These are phyloP conservation scores for Eimeria sp. DNA, from an alignment of 169 alveolate genomes.

Conservation along the genomic window DNA sequence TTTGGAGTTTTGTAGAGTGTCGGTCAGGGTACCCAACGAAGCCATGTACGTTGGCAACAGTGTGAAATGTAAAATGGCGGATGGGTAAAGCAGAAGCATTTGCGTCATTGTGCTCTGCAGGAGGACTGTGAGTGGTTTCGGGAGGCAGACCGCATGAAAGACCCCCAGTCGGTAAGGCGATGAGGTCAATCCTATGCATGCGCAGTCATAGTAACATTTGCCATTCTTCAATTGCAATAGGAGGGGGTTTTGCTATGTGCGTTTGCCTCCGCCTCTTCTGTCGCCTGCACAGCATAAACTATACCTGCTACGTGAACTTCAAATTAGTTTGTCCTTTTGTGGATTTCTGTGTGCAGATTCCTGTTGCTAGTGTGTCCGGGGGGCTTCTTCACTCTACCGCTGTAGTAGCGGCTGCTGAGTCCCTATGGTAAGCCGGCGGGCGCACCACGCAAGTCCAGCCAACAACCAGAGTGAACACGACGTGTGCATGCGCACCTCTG, in stretches of 20 bases:
- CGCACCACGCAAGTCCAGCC: background rate
- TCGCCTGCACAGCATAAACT: background rate
- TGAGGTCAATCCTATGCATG: background rate
- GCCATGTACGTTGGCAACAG: background rate
- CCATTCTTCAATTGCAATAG: background rate
- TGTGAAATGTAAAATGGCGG: background rate
- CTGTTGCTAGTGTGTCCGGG: slow-evolving; percentile 60
- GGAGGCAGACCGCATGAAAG: slow-evolving; percentile 31
- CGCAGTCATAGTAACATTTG: background rate
- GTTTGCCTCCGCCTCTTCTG: background rate
- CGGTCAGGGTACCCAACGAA: background rate
- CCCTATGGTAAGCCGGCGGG: slow-evolving; percentile 29
- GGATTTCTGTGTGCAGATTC: slow-evolving; percentile 10
- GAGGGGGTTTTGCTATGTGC: background rate
- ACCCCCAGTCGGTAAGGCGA: slow-evolving; percentile 33
- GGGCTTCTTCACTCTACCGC: slow-evolving; percentile 64
- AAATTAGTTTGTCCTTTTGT: background rate
- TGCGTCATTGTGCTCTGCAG: slow-evolving; percentile 17
- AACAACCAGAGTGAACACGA: background rate
- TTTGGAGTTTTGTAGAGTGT: background rate
- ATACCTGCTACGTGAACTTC: background rate
- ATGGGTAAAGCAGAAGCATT: background rate
- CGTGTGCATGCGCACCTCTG: background rate
- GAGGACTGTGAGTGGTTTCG: slow-evolving; percentile 51
- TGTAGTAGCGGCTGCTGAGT: slow-evolving; percentile 38